These are phyloP conservation scores for Hibiscus trionum DNA, from an alignment of 345 rosid species.

Conservation along the genomic window DNA sequence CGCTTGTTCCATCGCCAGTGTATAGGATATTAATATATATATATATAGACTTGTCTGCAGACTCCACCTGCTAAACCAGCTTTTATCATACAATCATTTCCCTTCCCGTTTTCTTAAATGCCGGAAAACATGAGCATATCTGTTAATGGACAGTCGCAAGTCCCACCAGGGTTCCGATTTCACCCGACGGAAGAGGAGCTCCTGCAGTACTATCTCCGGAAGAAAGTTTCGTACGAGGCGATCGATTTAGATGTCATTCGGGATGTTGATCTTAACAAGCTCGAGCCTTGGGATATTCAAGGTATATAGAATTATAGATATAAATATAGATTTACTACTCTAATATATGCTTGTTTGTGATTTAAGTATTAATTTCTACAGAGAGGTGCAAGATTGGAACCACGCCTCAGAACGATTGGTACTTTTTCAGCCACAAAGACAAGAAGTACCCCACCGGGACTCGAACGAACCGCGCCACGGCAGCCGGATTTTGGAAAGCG, in stretches of 20 bases:
- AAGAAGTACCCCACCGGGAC: conserved; percentile 80
- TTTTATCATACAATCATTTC: conserved; percentile 8
- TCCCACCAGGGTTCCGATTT: conserved; percentile 82
- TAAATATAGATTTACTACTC: neutral
- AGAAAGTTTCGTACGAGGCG: conserved; percentile 54
- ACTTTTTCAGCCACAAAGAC: conserved; percentile 79
- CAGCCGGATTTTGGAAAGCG: conserved; percentile 80
- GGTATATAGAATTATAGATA: conserved; percentile 17
- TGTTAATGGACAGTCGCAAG: conserved; percentile 73
- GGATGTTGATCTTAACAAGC: conserved; percentile 78
- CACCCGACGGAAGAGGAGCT: conserved; percentile 89
- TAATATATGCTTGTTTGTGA: neutral
- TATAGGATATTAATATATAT: neutral
- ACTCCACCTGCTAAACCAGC: conserved; percentile 12
- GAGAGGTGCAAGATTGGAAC: conserved; percentile 78
- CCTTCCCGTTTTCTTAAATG: conserved; percentile 28
- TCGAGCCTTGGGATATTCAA: conserved; percentile 91
- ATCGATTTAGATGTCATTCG: conserved; percentile 75
- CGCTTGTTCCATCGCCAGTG: too few relatives aligned
- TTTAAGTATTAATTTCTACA: conserved; percentile 2
- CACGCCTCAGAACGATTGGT: conserved; percentile 79
- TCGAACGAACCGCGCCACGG: conserved; percentile 72
- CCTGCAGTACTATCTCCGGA: conserved; percentile 58
- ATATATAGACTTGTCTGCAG: conserved; percentile 16
- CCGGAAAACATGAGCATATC: conserved; percentile 65